Evolutionary conservation across 257 asterid genomes (phyloP), one percentile per base, ranked within the genome.

Genomic region (Cynanchum wilfordii): DNA sequence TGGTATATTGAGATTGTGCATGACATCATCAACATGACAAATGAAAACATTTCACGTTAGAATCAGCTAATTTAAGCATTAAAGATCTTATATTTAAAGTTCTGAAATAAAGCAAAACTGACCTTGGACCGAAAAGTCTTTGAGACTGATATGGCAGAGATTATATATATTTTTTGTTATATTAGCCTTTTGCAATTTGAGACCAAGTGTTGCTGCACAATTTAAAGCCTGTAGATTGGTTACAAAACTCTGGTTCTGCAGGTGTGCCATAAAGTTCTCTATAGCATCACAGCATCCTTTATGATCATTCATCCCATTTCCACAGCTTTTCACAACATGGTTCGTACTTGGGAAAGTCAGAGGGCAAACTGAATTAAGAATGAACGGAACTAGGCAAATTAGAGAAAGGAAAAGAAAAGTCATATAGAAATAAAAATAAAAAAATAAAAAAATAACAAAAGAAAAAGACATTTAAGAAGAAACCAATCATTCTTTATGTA

Each of bases 101-200:
- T 55, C 25, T 50, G 52, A 52, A 20, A 9, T 69, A 63, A 73
- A 71, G 76, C 25, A 68, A 75, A 57, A 87, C 86, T 72, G 70
- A 92, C 99, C 99, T 92, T 95, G 99, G 72, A 95, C 94, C 52
- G 99, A 95, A 86, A 95, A 95, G 76, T 95, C 98, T 85, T 92
- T 95, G 75, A 95, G 98, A 85, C 89, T 92, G 68, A 92, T 76
- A 76, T 67, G 96, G 73, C 99, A 95, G 45, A 87, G 90, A 77
- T 76, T 82, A 72, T 89, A 92, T 66, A 92, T 84, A 76, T 95
- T 85, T 79, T 81, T 69, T 56, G 92, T 89, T 68, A 92, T 84
- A 80, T 92, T 95, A 44, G 88, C 96, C 79, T 80, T 89, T 79
- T 86, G 86, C 67, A 95, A 70, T 79, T 85, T 85, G 24, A 81